phyloP scores from a whole-genome alignment of 169 alveolate species.

The Cryptosporidium andersoni region DNA sequence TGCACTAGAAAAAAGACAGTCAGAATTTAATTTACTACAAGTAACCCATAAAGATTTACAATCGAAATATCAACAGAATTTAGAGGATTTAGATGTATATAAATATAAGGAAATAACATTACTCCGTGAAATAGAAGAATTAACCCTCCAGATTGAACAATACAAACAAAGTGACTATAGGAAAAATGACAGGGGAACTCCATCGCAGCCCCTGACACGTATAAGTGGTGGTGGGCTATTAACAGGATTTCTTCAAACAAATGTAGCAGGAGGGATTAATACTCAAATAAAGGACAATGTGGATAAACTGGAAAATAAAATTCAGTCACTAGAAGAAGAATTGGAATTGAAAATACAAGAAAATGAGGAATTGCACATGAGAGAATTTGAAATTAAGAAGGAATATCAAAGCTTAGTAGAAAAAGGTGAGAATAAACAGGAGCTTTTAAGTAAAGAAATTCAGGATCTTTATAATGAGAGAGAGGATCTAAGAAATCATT shows the following conservation, averaged over 20 bases:
- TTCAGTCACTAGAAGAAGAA: conserved; percentile 72
- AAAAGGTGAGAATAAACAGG: neutral
- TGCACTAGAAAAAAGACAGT: neutral
- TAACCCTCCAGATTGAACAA: conserved; percentile 27
- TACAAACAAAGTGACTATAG: neutral
- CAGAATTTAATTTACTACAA: neutral
- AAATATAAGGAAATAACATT: conserved; percentile 52
- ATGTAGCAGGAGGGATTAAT: conserved; percentile 12
- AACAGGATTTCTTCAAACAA: conserved; percentile 46
- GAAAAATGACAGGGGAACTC: neutral
- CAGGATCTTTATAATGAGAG: conserved; percentile 4
- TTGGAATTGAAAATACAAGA: conserved; percentile 66
- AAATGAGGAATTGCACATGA: conserved; percentile 73
- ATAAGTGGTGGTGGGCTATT: conserved; percentile 29
- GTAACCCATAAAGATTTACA: conserved; percentile 8
- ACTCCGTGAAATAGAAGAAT: conserved; percentile 50
- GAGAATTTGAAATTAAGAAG: conserved; percentile 66
- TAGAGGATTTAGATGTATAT: conserved; percentile 27
- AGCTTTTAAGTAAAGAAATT: conserved; percentile 14
- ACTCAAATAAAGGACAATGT: conserved; percentile 17
- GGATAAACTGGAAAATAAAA: conserved; percentile 45
- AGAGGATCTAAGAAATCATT: neutral
- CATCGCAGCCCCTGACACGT: neutral
- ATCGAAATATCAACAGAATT: conserved; percentile 3
- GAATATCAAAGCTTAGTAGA: conserved; percentile 30